A percentile compares a stretch with the other conserved stretches of the same genome.
Conservation (phyloP, 345 rosid species). For the Abelmoschus esculentus region DNA sequence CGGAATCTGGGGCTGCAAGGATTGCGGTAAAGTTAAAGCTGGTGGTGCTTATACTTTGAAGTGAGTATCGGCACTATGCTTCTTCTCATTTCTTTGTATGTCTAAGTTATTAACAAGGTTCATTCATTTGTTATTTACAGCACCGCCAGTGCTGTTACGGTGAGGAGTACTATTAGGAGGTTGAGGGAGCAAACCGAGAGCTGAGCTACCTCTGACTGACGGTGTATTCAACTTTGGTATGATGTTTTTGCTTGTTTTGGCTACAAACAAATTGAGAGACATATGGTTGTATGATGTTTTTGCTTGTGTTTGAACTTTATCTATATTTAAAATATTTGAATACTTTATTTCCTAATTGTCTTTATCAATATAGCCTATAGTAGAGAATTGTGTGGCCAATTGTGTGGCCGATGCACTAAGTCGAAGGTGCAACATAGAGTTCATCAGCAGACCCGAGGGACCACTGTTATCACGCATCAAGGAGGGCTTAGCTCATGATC, state of each 20-base stretch:
- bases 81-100: neutral
- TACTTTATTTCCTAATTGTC: no score
- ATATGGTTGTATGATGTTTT: no score
- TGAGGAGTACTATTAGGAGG: neutral
- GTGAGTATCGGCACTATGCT: neutral
- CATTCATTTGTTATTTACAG: neutral
- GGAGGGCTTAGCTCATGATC: no score
- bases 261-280: neutral
- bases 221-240: neutral
- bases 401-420: no score
- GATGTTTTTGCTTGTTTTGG: neutral
- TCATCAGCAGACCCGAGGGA: no score
- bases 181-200: neutral
- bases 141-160: slow-evolving; percentile 10
- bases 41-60: neutral
- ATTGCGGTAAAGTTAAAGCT: neutral
- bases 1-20: neutral
- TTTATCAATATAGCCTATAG: no score
- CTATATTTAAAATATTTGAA: no score
- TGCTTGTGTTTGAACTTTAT: neutral
- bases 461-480: no score
- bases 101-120: neutral
- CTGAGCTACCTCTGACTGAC: neutral
- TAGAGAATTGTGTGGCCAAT: no score
- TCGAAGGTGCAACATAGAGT: no score